Base-by-base conservation (phyloP, 805 yeast genomes). In the Candida cerambycidarum region DNA sequence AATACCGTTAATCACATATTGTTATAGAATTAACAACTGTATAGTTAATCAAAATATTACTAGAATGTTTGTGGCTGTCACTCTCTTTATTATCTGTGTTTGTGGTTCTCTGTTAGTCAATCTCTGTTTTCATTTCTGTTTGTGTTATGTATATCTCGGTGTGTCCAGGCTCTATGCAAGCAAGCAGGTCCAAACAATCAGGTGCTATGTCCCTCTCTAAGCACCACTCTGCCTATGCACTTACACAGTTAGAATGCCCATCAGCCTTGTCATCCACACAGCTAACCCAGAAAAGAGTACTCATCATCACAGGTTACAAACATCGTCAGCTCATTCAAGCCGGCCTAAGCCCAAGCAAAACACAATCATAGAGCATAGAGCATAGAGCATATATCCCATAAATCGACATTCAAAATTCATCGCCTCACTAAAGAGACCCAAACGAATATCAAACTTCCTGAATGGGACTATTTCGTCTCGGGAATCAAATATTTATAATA, bases 1-100 rank as follows among this genome's bases (percentile, higher is more conserved):
- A 93, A 82, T 86, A 78, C 90, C 92, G 97, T 82, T 90, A 90
- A 88, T 62, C 49, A 40, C 23, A 21, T 21, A 8, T 21, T 21
- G 23, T n/a, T 5, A 11, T 32, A 17, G 16, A 15, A 19, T 32
- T 19, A 32, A 19, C 18, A 32, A 16, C 16, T 34, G 38, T 34
- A 28, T 31, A 37, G 32, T 37, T 37, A 28, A 32, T 32, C 13
- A 32, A 17, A 34, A 34, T 34, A 34, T 34, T 28, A 28, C 31
- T 28, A 21, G 23, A 21, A 21, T 21, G 23, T 21, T 21, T 8
- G 23, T 21, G 23, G 23, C 5, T 5, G 8, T 21, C 5, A 8
- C 8, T 21, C 8, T 21, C 23, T 21, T 8, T 21, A 21, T 21
- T 21, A 5, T 21, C 8, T 21, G 23, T 21, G 23, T 21, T 8